Evolutionary conservation across 768 basidiomycete genomes (phyloP).

Genomic region (Trametes maxima): DNA sequence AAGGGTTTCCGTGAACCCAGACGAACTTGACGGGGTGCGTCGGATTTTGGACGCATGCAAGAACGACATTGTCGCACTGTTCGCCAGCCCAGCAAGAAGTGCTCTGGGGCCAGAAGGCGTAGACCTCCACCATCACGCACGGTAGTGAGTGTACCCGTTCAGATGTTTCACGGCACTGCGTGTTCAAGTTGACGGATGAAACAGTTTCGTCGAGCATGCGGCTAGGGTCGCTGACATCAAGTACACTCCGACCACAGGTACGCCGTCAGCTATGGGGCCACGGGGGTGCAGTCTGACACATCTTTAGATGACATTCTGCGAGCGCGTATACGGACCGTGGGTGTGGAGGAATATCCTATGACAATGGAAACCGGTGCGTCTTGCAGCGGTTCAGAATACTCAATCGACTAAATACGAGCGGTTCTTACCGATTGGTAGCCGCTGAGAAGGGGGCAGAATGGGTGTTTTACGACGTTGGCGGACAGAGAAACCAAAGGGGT

Average conservation of each 20-base stretch:
- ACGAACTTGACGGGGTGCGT: slow-evolving; percentile 43
- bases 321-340: slow-evolving; percentile 60
- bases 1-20: slow-evolving; percentile 4
- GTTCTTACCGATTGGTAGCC: slow-evolving; percentile 1
- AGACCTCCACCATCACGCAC: slow-evolving; percentile 17
- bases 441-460: slow-evolving; percentile 40
- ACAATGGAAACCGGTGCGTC: slow-evolving; percentile 43
- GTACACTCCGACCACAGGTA: slow-evolving; percentile 56
- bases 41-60: slow-evolving; percentile 52
- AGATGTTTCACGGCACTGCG: background rate
- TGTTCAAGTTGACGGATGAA: background rate
- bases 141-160: slow-evolving; percentile 15
- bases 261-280: slow-evolving; percentile 6
- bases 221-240: slow-evolving; percentile 49
- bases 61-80: slow-evolving; percentile 27
- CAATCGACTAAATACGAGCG: background rate
- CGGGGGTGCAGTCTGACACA: background rate
- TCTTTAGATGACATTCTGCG: slow-evolving; percentile 58
- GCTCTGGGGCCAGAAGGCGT: slow-evolving; percentile 13
- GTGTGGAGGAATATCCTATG: slow-evolving; percentile 62
- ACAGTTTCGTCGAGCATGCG: slow-evolving; percentile 59
- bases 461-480: slow-evolving; percentile 67
- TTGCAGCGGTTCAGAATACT: background rate
- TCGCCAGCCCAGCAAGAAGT: background rate
- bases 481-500: slow-evolving; percentile 57